A percentile compares a stretch with the other conserved stretches of the same genome.
Evolutionary conservation across 208 protist species (phyloP).

Genomic region (Crithidia thermophila): DNA sequence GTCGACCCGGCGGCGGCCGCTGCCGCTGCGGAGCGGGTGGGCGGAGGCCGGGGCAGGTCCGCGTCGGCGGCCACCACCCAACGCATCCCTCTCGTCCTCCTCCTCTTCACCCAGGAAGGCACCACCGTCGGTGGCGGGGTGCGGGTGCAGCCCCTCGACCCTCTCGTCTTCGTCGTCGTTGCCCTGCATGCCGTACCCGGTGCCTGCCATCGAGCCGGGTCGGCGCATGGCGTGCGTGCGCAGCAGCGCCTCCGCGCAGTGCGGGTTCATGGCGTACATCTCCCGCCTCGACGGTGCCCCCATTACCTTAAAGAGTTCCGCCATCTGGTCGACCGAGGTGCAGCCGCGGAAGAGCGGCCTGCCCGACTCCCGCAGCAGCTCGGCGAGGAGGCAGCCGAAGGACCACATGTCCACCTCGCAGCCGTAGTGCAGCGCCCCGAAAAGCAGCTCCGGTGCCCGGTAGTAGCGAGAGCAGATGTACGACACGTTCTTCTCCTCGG

Average conservation of each 20-base stretch:
- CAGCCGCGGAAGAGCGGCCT: conserved; percentile 92
- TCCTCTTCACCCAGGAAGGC: conserved; percentile 17
- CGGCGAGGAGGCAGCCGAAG: conserved; percentile 95
- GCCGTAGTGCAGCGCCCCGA: conserved; percentile 88
- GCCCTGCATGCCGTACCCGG: not conserved
- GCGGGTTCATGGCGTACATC: conserved; percentile 97
- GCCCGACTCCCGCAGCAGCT: conserved; percentile 90
- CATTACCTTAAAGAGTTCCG: conserved; percentile 97
- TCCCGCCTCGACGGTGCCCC: conserved; percentile 91
- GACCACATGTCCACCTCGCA: conserved; percentile 93
- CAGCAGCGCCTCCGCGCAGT: conserved; percentile 87
- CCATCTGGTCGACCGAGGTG: conserved; percentile 97
- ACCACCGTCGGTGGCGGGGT: conserved; percentile 2
- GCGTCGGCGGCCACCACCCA: too few species aligned
- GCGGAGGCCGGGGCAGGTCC: too few species aligned
- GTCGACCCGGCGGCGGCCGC: too few species aligned
- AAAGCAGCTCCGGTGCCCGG: conserved; percentile 94
- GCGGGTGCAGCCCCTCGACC: not conserved
- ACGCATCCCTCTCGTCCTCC: conserved; percentile 7
- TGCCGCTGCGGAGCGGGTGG: too few species aligned
- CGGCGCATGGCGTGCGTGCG: conserved; percentile 33
- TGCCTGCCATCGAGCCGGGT: not conserved
- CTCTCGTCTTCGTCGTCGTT: not conserved
- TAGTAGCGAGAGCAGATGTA: conserved; percentile 96
- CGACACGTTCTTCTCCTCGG: conserved; percentile 72